A percentile compares a stretch with the other conserved stretches of the same genome.
Evolutionary conservation across 768 basidiomycete species (phyloP).

Genomic region (Mycena polygramma): DNA sequence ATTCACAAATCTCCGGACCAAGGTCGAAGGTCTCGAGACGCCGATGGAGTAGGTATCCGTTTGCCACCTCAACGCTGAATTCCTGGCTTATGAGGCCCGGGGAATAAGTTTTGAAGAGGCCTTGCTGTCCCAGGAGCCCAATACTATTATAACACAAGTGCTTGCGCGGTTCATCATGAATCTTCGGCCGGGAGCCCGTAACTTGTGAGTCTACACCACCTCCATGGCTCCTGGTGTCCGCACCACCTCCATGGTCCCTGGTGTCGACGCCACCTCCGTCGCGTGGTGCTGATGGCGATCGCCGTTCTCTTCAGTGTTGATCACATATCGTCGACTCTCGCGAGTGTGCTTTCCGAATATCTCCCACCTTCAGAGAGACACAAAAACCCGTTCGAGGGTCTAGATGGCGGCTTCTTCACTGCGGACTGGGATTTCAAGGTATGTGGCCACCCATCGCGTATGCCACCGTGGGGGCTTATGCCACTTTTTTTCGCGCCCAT

Average conservation of each 20-base stretch:
- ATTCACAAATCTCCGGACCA: slow-evolving; percentile 81
- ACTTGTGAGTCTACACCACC: slow-evolving; percentile 72
- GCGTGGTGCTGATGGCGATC: slow-evolving; percentile 50
- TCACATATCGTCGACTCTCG: slow-evolving; percentile 84
- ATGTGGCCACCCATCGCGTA: slow-evolving; percentile 48
- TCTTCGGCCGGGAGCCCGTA: slow-evolving; percentile 90
- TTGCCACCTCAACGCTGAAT: slow-evolving; percentile 35
- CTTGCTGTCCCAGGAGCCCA: slow-evolving; percentile 77
- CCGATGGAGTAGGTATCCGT: slow-evolving; percentile 82
- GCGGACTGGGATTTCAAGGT: slow-evolving; percentile 90
- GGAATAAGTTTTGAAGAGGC: slow-evolving; percentile 82
- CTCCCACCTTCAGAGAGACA: slow-evolving; percentile 84
- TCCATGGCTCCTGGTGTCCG: slow-evolving; percentile 46
- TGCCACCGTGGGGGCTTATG: slow-evolving; percentile 28
- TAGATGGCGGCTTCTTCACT: slow-evolving; percentile 82
- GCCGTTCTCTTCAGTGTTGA: slow-evolving; percentile 69
- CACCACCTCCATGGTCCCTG: slow-evolving; percentile 45
- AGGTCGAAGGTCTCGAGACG: slow-evolving; percentile 83
- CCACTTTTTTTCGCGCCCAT: slow-evolving; percentile 35
- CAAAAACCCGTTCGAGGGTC: slow-evolving; percentile 77
- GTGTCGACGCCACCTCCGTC: slow-evolving; percentile 44
- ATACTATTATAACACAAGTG: slow-evolving; percentile 79
- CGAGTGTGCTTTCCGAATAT: slow-evolving; percentile 76
- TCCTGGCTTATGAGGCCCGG: slow-evolving; percentile 48
- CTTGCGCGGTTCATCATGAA: slow-evolving; percentile 84